phyloP scores from a whole-genome alignment of 208 protist species.

The Naegleria gruberi region DNA sequence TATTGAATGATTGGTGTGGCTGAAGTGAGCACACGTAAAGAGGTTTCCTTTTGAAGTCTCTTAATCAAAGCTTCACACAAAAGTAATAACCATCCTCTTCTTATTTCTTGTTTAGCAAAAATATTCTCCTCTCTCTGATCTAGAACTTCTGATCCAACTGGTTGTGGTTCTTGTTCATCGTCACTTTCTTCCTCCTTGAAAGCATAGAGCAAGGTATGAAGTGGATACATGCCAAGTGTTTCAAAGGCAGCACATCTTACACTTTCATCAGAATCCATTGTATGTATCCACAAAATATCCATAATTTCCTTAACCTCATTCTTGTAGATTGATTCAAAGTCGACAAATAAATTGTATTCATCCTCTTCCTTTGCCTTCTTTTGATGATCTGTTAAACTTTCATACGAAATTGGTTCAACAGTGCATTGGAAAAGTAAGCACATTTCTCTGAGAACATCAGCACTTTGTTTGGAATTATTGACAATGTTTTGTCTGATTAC shows the following conservation, averaged over 20 bases:
- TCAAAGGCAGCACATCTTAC: not conserved
- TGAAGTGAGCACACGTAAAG: not conserved
- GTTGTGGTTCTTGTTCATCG: not conserved
- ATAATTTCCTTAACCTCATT: not conserved
- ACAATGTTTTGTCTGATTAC: not conserved
- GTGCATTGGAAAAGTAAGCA: not conserved
- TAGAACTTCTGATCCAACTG: not conserved
- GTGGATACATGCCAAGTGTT: not conserved
- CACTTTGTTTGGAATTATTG: not conserved
- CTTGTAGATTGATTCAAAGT: not conserved
- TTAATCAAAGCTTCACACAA: not conserved
- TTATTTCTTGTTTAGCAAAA: not conserved
- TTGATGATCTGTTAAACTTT: not conserved
- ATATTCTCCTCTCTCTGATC: not conserved
- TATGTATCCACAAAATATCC: not conserved
- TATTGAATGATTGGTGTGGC: not conserved
- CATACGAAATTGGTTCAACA: not conserved
- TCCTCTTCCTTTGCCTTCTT: not conserved
- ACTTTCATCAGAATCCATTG: not conserved
- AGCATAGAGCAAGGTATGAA: not conserved
- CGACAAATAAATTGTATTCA: slow-evolving; percentile 17
- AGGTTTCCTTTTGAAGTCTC: not conserved
- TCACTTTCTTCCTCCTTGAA: not conserved
- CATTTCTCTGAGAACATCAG: not conserved
- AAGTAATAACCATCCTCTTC: not conserved